These are phyloP conservation scores for Candida alai DNA, from an alignment of 805 yeast species.

Conservation along the genomic window DNA sequence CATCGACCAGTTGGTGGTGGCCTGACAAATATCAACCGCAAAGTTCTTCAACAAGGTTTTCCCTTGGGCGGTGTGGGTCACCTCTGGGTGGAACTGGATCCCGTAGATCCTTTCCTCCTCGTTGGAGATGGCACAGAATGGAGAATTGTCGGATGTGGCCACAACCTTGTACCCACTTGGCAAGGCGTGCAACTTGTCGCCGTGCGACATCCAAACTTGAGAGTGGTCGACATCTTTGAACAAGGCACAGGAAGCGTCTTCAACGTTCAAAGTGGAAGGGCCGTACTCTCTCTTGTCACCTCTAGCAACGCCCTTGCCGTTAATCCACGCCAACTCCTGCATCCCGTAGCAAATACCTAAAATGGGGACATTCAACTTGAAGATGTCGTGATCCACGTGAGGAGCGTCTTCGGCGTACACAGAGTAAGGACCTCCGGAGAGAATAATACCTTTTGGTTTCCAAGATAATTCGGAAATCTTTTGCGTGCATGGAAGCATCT, in stretches of 20 bases:
- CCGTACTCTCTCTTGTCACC: constrained; percentile 99
- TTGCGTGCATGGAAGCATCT: constrained; percentile 99
- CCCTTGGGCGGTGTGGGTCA: constrained; percentile 92
- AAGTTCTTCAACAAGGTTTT: constrained; percentile 83
- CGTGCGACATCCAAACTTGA: constrained; percentile 99
- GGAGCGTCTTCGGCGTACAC: constrained; percentile 95
- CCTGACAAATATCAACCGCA: constrained; percentile 87
- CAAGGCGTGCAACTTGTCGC: constrained; percentile 87
- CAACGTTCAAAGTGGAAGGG: constrained; percentile 82
- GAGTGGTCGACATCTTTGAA: constrained; percentile 90
- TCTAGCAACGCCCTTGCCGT: constrained; percentile 89
- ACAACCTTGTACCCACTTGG: constrained; percentile 87
- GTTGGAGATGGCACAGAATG: constrained; percentile 89
- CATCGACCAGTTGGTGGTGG: constrained; percentile 94
- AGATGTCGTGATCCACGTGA: constrained; percentile 92
- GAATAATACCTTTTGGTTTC: constrained; percentile 94
- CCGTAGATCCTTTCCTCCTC: constrained; percentile 75
- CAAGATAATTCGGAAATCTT: constrained; percentile 87
- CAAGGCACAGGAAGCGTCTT: constrained; percentile 62
- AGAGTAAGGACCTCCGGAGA: constrained; percentile 97
- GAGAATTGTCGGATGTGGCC: constrained; percentile 92
- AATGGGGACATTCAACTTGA: constrained; percentile 88
- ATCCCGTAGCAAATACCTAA: constrained; percentile 98
- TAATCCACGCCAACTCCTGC: constrained; percentile 98
- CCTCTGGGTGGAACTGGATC: constrained; percentile 99